Base-by-base conservation (phyloP, 768 basidiomycete species). In the Filobasidium floriforme region DNA sequence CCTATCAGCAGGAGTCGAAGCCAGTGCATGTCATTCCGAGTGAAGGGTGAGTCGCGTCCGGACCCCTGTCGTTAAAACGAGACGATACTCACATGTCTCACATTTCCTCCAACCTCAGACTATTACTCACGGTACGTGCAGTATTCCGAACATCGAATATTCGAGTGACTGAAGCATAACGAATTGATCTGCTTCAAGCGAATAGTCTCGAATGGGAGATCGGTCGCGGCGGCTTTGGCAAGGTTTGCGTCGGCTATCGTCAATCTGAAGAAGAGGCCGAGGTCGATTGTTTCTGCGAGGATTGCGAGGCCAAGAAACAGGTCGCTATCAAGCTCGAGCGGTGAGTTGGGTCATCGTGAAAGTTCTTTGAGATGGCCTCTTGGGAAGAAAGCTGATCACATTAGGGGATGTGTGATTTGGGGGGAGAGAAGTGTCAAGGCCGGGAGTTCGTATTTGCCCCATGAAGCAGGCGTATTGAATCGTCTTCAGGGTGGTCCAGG, bases 281-380 rank as follows among this genome's bases (percentile, higher is more conserved):
- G 24, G 43, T 37, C 1, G 61, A 41, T 0, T 19, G 26, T 10
- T 62, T 32, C 0, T 49, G 26, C 15, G 24, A 26, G 3, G 61
- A 52, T 24, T 54, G 41, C 14, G 55, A 37, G 24, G 41, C 29
- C 18, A 29, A 52, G 24, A 59, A 59, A 18, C 67, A 68, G 59
- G 67, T 68, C 44, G 67, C 67, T 15, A 68, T 68, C 67, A 68
- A 68, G 62, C 49, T 68, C 37, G 67, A 68, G 32, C 44, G 46
- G 64, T 65, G 22, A 2, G 59, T 40, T 5, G 24, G 18, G 46
- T n/a, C n/a, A n/a, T n/a, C n/a, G n/a, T n/a, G n/a, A n/a, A n/a
- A n/a, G n/a, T n/a, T n/a, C n/a, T n/a, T n/a, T n/a, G n/a, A n/a
- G n/a, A n/a, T n/a, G n/a, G n/a, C 22, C 22, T 22, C 14, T 49